Evolutionary conservation across 2,329 filamentous ascomycete genomes (phyloP), one percentile per base, ranked within the genome.

Genomic region (Fusarium sp.): DNA sequence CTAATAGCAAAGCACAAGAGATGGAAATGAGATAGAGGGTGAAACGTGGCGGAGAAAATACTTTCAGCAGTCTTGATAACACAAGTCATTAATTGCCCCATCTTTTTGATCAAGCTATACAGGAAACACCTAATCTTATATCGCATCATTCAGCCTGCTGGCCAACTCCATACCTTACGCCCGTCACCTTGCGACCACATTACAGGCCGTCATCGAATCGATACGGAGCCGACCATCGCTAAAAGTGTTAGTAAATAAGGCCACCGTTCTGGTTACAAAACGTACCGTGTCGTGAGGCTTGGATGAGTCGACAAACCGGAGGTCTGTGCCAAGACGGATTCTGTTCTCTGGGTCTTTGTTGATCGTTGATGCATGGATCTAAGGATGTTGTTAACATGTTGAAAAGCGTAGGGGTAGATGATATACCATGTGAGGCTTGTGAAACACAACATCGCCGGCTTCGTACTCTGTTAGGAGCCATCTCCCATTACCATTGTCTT

Each of bases 361-460:
- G 6, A 72, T 73, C 4, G 66, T 73, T 2, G 71, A 73, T 22
- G 69, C 63, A 15, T 73, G 69, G 9, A 73, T 65, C 66, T 70
- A 2, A 14, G 1, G 6, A 22, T 3, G 0, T 73, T 1, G 0
- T 73, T 1, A 66, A 43, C 4, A 20, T 20, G 1, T 1, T 9
- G 12, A 32, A 15, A 0, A 12, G 4, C 1, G 3, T 1, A 8
- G 10, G 0, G 1, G 4, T 3, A 3, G 4, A 10, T 3, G 8
- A 40, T 45, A 1, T 20, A 70, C 67, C 67, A 73, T 74, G 20
- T 68, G 64, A 14, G 83, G 80, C 7, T 75, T 80, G 63, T 85
- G 83, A 10, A 84, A 73, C 3, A 85, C 82, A 6, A 85, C 82
- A 66, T 85, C 84, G 6, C 84, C 84, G 2, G 84, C 83, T 56